These are phyloP conservation scores for Haplosporangium gracile DNA, from an alignment of 192 early-diverging fungal species.

Conservation along the genomic window DNA sequence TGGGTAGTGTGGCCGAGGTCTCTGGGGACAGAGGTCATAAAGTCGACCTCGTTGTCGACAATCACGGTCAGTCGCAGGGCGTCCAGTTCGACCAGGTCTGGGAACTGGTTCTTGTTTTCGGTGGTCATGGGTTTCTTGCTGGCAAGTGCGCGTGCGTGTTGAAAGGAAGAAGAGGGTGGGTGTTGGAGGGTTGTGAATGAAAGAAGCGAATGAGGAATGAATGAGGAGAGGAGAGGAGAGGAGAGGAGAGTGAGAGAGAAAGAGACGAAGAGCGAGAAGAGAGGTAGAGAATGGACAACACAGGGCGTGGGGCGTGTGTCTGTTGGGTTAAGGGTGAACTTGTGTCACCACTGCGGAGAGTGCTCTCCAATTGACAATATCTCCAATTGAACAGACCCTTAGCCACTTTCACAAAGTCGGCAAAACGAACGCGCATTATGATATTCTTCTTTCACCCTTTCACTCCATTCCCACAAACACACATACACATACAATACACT, in stretches of 20 bases:
- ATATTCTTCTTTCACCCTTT: too few species aligned
- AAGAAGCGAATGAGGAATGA: neutral
- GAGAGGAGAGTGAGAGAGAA: neutral
- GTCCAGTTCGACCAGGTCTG: constrained; percentile 46
- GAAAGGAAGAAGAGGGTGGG: neutral
- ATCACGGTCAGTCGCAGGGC: constrained; percentile 43
- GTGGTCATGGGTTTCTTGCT: neutral
- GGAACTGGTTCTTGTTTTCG: constrained; percentile 9
- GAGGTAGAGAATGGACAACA: too few species aligned
- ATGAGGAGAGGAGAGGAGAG: neutral
- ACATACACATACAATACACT: too few species aligned
- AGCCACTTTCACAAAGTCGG: too few species aligned
- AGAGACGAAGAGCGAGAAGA: neutral
- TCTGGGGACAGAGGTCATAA: constrained; percentile 37
- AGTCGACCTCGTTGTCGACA: constrained; percentile 56
- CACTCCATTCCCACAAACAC: too few species aligned
- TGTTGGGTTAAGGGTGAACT: too few species aligned
- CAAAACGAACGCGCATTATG: too few species aligned
- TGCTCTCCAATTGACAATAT: too few species aligned
- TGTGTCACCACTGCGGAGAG: too few species aligned
- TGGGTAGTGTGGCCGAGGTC: constrained; percentile 37
- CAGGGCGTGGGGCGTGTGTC: too few species aligned
- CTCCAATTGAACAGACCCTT: too few species aligned
- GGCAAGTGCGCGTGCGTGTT: neutral
- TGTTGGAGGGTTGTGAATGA: neutral